Evolutionary conservation across 2,329 filamentous ascomycete genomes (phyloP).

Genomic region (Aspergillus eucalypticola): DNA sequence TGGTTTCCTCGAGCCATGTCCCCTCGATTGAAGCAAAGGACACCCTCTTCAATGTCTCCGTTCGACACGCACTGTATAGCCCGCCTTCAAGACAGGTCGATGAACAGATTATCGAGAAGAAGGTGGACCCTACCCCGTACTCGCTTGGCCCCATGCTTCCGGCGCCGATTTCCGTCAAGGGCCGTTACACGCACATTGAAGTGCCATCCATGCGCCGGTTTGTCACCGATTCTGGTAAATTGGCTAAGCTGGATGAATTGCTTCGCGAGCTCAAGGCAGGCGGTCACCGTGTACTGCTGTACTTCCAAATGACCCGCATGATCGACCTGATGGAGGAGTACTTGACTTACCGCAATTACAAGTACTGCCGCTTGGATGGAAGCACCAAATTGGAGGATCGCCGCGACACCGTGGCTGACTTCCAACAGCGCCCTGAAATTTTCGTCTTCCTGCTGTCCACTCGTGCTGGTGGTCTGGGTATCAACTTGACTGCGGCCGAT

Average conservation of each 20-base stretch:
- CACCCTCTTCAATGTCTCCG: conserved; percentile 73
- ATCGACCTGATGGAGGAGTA: conserved; percentile 99
- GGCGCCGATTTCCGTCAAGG: conserved; percentile 74
- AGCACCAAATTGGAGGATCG: conserved; percentile 97
- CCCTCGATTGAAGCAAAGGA: conserved; percentile 64
- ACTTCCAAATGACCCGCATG: conserved; percentile 99
- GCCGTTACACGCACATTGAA: conserved; percentile 83
- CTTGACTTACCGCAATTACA: conserved; percentile 97
- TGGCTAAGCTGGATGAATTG: conserved; percentile 84
- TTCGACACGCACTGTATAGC: conserved; percentile 76
- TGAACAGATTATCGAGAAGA: conserved; percentile 70
- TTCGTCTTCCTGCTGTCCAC: conserved; percentile 97
- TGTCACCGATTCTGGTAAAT: conserved; percentile 95
- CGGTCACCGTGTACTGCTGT: conserved; percentile 88
- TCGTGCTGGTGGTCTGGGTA: conserved; percentile 93
- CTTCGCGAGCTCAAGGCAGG: conserved; percentile 88
- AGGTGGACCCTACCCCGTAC: conserved; percentile 59
- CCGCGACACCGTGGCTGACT: conserved; percentile 92
- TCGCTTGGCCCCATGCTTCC: conserved; percentile 73
- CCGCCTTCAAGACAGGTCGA: conserved; percentile 63
- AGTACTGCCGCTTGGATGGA: conserved; percentile 93
- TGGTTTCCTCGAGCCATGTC: conserved; percentile 71
- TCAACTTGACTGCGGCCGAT: conserved; percentile 94
- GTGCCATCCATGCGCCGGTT: conserved; percentile 97
- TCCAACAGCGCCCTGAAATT: conserved; percentile 90